Evolutionary conservation across 148 eudicot genomes (phyloP), one percentile per base, ranked within the genome.

Genomic region (Rheum nobile): DNA sequence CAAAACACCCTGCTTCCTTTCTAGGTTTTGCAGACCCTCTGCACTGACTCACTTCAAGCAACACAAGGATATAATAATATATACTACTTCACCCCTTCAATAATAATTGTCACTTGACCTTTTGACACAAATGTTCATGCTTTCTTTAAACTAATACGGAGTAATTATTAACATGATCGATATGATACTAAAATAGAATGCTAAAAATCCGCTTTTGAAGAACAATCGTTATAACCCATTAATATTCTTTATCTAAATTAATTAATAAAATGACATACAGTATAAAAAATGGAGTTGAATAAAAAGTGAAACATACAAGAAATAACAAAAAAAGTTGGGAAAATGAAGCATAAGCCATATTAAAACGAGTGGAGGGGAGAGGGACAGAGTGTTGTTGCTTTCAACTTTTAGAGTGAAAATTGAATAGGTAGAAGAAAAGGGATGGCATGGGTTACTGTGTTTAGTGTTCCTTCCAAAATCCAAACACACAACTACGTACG

Each of bases 361-460:
- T 2, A 65, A 69, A 75, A 75, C 47, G 72, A 81, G 82, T 76
- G 84, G 84, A 84, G 71, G 76, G 76, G 82, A 79, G 72, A 52
- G 74, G 78, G 75, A 79, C 78, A 80, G 79, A 80, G 82, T 76
- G 82, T 76, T 44, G 82, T 81, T 80, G 82, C 76, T 84, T 74
- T 81, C 84, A 84, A 74, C 81, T 55, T 80, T 80, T 50, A 6
- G 19, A 74, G 37, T 16, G 41, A 13, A 74, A 71, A 65, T 34
- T 71, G 75, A 61, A 80, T 78, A 81, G 59, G 78, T 75, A 76
- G 17, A 77, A 71, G 46, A 71, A 78, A 74, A 72, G 34, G 52
- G 42, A 43, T 52, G 76, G 81, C 29, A 35, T 21, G 72, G 44
- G 29, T 74, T 80, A 50, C 77, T 77, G 79, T 80, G 81, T 75